Evolutionary conservation across 768 basidiomycete genomes (phyloP), one percentile per base, ranked within the genome.

Genomic region (Lactarius evosmus): DNA sequence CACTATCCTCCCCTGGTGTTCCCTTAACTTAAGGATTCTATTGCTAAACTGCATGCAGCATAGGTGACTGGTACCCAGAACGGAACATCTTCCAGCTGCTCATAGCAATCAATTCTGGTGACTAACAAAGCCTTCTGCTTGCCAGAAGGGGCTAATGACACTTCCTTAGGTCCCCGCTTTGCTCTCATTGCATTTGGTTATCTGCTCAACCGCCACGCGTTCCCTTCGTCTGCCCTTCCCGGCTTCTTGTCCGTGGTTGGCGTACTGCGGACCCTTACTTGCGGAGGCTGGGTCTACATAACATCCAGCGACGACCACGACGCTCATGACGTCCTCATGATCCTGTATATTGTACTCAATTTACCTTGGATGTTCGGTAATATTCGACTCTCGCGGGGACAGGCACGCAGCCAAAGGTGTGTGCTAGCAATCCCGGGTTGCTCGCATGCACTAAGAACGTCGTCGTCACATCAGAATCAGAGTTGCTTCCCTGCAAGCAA

Each of bases 241-340:
- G 76, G 74, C 9, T 67, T 86, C 54, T 77, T 93, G 22, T 81
- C 88, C 38, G 68, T 84, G 9, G 75, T 80, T 41, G 92, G 92
- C 0, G 66, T 93, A 25, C 72, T 90, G 19, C 80, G 93, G 63
- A 93, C 93, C 0, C 73, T 95, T 34, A 80, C 84, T 3, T 95
- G 93, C 69, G 94, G 91, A 34, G 93, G 94, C 30, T 96, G 93
- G 93, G 91, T 95, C 32, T 96, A 86, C 70, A 85, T 95, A 70
- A 95, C 94, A 0, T 91, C 90, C 2, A 84, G 77, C 57, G 93
- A 95, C 72, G 82, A 90, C 75, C 91, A 93, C 69, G 88, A 90
- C 70, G 78, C 80, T 16, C 94, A 96, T 75, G 94, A 96, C 72
- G 75, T 93, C 40, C 84, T 87, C 72, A 96, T 96, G 94, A 86